Evolutionary conservation across 176 grass and related monocot genomes (phyloP).

Genomic region (Avena insularis): DNA sequence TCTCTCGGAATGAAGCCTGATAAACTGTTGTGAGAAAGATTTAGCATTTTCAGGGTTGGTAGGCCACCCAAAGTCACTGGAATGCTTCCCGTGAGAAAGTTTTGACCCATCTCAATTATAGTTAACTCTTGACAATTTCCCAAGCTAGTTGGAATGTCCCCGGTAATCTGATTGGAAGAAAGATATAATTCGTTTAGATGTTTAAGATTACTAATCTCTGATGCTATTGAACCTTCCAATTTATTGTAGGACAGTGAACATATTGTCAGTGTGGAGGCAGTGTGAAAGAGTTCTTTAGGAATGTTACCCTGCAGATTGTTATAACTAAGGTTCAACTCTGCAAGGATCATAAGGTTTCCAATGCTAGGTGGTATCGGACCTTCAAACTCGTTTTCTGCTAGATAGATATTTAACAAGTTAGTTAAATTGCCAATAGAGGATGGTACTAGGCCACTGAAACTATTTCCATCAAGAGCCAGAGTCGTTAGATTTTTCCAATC

Average conservation of each 20-base stretch:
- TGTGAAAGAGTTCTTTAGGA: background rate
- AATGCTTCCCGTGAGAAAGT: no score
- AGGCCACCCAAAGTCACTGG: no score
- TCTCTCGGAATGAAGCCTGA: background rate
- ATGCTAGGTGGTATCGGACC: conserved; percentile 26
- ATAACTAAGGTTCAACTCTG: background rate
- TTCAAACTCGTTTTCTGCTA: conserved; percentile 29
- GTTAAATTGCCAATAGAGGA: conserved; percentile 28
- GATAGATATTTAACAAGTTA: background rate
- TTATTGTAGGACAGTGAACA: background rate
- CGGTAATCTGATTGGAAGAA: no score
- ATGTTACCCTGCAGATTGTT: conserved; percentile 31
- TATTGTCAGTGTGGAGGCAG: background rate
- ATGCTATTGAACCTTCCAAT: conserved; percentile 5
- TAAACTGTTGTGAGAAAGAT: background rate
- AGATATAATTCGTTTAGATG: no score
- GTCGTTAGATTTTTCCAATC: background rate
- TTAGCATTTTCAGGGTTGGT: background rate
- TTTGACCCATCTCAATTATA: no score
- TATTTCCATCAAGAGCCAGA: background rate
- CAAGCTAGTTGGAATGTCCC: no score
- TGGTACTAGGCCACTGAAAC: conserved; percentile 9
- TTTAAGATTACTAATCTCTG: no score
- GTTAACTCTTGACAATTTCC: no score
- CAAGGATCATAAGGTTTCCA: background rate